Evolutionary conservation across 2,329 filamentous ascomycete genomes (phyloP), one percentile per base, ranked within the genome.

Genomic region (Aspergillus spinulosporus): DNA sequence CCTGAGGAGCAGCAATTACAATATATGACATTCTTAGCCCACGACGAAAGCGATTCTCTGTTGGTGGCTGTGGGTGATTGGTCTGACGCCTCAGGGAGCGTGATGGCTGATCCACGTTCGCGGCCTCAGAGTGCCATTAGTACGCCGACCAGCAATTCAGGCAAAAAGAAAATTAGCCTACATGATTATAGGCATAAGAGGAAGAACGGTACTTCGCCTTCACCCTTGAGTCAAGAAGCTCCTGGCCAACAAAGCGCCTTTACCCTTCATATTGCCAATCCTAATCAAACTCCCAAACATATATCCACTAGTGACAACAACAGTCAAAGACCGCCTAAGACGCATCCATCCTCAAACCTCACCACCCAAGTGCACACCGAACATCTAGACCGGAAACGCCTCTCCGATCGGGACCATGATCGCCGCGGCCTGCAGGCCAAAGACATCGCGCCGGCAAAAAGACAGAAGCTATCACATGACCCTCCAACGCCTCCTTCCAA

Each of bases 141-240:
- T 61, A 78, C 75, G 15, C 74, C 79, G 37, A 68, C 63, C 44
- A 71, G 66, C 51, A 69, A 63, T 11, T 76, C 77, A 15, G 59
- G 68, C 26, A 85, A 83, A 72, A 86, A 85, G 74, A 86, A 85
- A 70, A 85, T 87, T 59, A 84, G 76, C 53, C 69, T 87, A 52
- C 82, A 78, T 42, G 83, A 82, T 39, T 87, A 86, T 70, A 85
- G 83, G 70, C 82, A 78, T 58, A 84, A 84, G 66, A 78, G 72
- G 58, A 76, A 71, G 53, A 74, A 67, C 42, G 70, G 66, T 8
- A 57, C 69, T 8, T 65, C 63, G 14, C 59, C 65, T 4, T 64
- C 64, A 12, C 65, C 69, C 12, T 59, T 68, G 44, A 59, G 55
- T 46, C 65, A 64, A 45, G 64, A 69, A 53, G 44, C 54, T 34